phyloP scores from a whole-genome alignment of 345 rosid species.

The Murraya paniculata region DNA sequence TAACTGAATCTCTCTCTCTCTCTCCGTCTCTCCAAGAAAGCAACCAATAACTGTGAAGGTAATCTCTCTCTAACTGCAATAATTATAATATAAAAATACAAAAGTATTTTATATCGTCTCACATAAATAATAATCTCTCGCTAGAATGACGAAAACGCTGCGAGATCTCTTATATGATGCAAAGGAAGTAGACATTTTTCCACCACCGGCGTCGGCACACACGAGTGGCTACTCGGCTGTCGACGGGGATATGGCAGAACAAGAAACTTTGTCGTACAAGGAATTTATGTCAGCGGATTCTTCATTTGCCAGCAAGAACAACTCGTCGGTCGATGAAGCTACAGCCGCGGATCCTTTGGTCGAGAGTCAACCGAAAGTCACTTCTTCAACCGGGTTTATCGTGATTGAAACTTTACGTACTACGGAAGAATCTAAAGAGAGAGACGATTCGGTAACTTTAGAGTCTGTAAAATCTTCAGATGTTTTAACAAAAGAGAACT shows the following conservation, averaged over 20 bases:
- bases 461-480: conserved; percentile 1
- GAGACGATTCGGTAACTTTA: neutral
- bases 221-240: neutral
- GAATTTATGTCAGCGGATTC: conserved; percentile 4
- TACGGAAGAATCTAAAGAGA: neutral
- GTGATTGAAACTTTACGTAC: neutral
- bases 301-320: neutral
- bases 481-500: neutral
- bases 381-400: conserved; percentile 2
- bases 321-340: neutral
- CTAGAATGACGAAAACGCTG: conserved; percentile 20
- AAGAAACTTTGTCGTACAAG: neutral
- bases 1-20: conserved; percentile 1
- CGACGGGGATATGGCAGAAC: neutral
- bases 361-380: neutral
- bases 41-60: conserved; percentile 11
- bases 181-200: conserved; percentile 10
- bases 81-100: neutral
- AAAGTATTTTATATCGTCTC: neutral
- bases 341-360: neutral
- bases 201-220: neutral
- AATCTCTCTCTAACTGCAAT: neutral
- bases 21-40: conserved; percentile 2
- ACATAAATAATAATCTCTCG: neutral
- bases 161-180: conserved; percentile 4